phyloP scores from a whole-genome alignment of 2,329 filamentous ascomycete species.

The Arthrocladium fulminans region DNA sequence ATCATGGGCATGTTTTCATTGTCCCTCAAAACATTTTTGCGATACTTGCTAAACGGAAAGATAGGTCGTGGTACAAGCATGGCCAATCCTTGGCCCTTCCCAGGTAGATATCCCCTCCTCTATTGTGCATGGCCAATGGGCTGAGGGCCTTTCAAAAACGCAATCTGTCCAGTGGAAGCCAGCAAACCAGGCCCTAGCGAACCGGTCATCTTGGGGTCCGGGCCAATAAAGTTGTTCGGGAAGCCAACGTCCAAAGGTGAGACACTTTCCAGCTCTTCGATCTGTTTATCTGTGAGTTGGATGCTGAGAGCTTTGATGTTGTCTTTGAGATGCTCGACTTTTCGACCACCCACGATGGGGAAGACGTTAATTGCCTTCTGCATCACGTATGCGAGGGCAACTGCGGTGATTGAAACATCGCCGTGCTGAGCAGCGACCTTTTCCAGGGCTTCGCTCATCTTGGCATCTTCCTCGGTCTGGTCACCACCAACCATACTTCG shows the following conservation, averaged over 20 bases:
- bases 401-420: conserved; percentile 47
- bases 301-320: conserved; percentile 62
- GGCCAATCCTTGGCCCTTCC: no score
- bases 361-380: conserved; percentile 64
- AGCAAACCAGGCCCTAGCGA: not conserved
- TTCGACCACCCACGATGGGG: conserved; percentile 63
- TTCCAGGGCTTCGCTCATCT: conserved; percentile 50
- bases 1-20: no score
- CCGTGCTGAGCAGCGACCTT: conserved; percentile 51
- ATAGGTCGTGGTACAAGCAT: no score
- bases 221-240: conserved; percentile 33
- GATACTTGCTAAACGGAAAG: no score
- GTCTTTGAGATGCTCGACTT: conserved; percentile 57
- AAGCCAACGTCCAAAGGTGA: conserved; percentile 58
- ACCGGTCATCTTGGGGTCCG: conserved; percentile 5
- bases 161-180: not conserved
- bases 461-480: conserved; percentile 42
- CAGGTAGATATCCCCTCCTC: no score
- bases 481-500: conserved; percentile 23
- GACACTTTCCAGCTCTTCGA: conserved; percentile 57
- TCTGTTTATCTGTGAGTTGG: conserved; percentile 51
- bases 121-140: conserved; percentile 8
- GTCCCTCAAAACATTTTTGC: no score
- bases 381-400: conserved; percentile 64
- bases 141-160: conserved; percentile 5